Conservation (phyloP, 2,329 filamentous ascomycete genomes). For the Diaporthe humulicola region DNA sequence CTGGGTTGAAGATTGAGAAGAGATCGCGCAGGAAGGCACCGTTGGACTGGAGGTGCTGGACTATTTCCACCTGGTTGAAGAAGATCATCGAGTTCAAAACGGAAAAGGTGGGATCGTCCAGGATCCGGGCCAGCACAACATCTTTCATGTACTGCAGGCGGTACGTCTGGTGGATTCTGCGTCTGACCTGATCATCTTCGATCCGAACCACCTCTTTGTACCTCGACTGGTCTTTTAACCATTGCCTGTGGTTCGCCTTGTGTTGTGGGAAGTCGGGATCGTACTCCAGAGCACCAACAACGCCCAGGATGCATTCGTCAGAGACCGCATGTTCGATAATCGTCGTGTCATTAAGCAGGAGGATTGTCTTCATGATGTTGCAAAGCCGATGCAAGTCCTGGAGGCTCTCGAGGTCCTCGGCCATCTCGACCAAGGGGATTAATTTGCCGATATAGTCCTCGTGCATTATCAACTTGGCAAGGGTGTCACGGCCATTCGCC, state of each 20-base stretch:
- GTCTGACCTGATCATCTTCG: slow-evolving; percentile 82
- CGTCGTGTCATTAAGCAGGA: slow-evolving; percentile 91
- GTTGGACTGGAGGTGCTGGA: slow-evolving; percentile 92
- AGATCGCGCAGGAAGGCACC: slow-evolving; percentile 83
- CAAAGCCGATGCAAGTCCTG: slow-evolving; percentile 90
- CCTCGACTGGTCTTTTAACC: slow-evolving; percentile 87
- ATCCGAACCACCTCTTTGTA: slow-evolving; percentile 98
- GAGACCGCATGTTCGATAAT: slow-evolving; percentile 96
- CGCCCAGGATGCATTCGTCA: slow-evolving; percentile 89
- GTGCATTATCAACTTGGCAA: slow-evolving; percentile 87
- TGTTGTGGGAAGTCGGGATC: slow-evolving; percentile 98
- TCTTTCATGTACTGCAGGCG: slow-evolving; percentile 97
- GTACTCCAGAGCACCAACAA: slow-evolving; percentile 96
- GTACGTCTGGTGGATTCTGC: slow-evolving; percentile 97
- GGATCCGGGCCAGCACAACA: slow-evolving; percentile 94
- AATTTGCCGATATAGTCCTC: slow-evolving; percentile 91
- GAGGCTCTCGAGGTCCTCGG: slow-evolving; percentile 91
- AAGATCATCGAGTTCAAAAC: slow-evolving; percentile 98
- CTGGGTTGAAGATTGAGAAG: slow-evolving; percentile 84
- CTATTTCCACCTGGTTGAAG: slow-evolving; percentile 98
- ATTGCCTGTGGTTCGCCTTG: slow-evolving; percentile 97
- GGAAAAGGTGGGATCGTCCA: slow-evolving; percentile 97
- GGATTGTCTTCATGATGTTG: slow-evolving; percentile 97
- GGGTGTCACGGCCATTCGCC: slow-evolving; percentile 82
- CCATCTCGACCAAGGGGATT: slow-evolving; percentile 86